Base-by-base conservation (phyloP, 2,329 filamentous ascomycete species). In the Trichophyton rubrum region DNA sequence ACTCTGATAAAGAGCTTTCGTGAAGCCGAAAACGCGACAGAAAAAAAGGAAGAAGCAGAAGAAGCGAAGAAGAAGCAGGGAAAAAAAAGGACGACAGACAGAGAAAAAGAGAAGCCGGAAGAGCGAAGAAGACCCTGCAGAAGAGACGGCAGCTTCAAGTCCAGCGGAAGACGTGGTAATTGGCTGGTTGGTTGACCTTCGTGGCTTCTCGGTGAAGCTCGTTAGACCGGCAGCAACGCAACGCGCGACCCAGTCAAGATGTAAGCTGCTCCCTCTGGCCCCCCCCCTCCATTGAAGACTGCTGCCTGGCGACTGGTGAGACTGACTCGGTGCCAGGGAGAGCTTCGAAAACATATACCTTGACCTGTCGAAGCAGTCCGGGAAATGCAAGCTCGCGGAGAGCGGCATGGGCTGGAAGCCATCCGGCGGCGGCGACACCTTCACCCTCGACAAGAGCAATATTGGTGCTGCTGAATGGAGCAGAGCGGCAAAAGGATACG, bases 301-400 rank as follows among this genome's bases (percentile, higher is more conserved):
- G 30, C 55, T 24, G 15, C 8, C 55, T 6, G 17, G 3, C 20
- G 13, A 24, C 17, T 41, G 40, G 55, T 40, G 11, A 33, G 27
- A 57, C 59, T 64, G 47, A 65, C 59, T 35, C 13, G 15, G 3
- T 3, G 20, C 58, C 41, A 85, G 82, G 82, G 93, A 99, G 84
- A 93, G 87, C 72, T 99, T 99, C 77, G 92, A 97, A 72, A 90
- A 90, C 76, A 96, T 97, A 77, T 91, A 93, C 76, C 85, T 99
- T 68, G 92, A 99, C 74, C 83, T 99, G 63, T 96, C 91, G 68
- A 93, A 90, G 75, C 87, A 93, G 75, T 83, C 85, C 62, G 93
- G 93, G 67, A 93, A 92, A 78, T 96, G 91, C 78, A 86, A 93
- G 71, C 91, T 99, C 70, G 91, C 92, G 64, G 92, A 97, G 73